Percentiles rank a stretch among this genome's conserved stretches.
phyloP scores from a whole-genome alignment of 257 asterid genomes.

The Coffea canephora region DNA sequence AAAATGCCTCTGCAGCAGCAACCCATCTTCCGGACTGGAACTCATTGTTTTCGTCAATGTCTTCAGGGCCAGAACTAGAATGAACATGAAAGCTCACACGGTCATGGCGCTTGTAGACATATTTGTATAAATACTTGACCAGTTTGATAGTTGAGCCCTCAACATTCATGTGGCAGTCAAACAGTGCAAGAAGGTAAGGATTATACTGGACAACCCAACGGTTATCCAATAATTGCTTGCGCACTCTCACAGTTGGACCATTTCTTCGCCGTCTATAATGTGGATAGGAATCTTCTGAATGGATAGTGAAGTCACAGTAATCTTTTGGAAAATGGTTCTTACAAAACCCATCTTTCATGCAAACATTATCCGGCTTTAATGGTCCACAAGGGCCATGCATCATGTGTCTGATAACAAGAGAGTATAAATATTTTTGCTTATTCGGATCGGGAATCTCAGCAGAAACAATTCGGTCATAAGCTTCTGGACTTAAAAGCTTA shows the following conservation, averaged over 20 bases:
- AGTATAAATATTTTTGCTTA: neutral
- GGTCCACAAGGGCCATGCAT: constrained; percentile 9
- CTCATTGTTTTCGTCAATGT: neutral
- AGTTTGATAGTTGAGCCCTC: neutral
- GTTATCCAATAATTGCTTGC: neutral
- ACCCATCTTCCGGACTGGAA: constrained; percentile 2
- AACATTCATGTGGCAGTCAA: neutral
- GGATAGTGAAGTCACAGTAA: neutral
- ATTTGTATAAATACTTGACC: neutral
- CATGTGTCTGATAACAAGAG: neutral
- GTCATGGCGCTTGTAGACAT: neutral
- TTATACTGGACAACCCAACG: neutral
- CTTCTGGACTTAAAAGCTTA: neutral
- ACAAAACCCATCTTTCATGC: neutral
- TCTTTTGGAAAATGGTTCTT: neutral
- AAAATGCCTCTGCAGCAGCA: neutral
- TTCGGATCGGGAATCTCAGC: neutral
- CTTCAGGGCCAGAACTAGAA: fast-evolving
- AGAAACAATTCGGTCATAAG: neutral
- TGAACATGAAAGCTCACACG: neutral
- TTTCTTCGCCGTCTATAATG: neutral
- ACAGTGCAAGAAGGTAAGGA: neutral
- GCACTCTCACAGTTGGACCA: neutral
- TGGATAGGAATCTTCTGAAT: neutral
- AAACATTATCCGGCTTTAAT: neutral